Base-by-base conservation (phyloP, 2,329 filamentous ascomycete genomes). In the Phaeosphaeriaceae sp. region DNA sequence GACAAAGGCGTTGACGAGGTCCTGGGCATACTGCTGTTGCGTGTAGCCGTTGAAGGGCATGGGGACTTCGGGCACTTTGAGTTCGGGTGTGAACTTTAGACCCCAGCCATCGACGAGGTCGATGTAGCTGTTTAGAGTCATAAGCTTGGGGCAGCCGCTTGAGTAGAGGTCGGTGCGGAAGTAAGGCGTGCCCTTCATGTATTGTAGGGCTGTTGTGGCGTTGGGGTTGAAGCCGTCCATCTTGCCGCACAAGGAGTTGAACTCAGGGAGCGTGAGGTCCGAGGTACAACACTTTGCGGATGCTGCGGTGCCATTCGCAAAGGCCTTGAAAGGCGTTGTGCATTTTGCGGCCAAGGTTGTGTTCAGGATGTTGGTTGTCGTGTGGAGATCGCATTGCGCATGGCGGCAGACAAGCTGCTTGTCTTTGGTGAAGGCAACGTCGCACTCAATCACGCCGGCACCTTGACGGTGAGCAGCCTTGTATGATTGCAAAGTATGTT, bases 41-140 rank as follows among this genome's bases (percentile, higher is more conserved):
- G 87, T 89, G 76, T 88, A 89, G 16, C 77, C 77, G 11, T 79
- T 66, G 67, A 87, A 90, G 0, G 87, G 87, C 86, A 90, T 89
- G n/a, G 78, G 66, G n/a, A 89, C 83, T 58, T 82, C 76, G 29
- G 76, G 86, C 0, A 82, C 83, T 77, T 90, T 90, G 26, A 88
- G 58, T 48, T 71, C 69, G 1, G 69, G 59, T 1, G 69, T 69
- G 53, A 66, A 88, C 57, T 84, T 80, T 8, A 87, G 76, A 7
- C 57, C 64, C 30, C 83, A 85, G 34, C 83, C 76, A 57, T 87
- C 77, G 41, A 85, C 80, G 32, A 87, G 70, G 28, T 76, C 71
- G 61, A 90, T 86, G 71, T 84, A 86, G 54, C 87, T 82, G 56
- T 83, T 78, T 57, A 86, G 81, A 0, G 80, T 81, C 65, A 87